These are phyloP conservation scores for Panaeolus cyanescens DNA, from an alignment of 768 basidiomycete genomes.

Conservation along the genomic window DNA sequence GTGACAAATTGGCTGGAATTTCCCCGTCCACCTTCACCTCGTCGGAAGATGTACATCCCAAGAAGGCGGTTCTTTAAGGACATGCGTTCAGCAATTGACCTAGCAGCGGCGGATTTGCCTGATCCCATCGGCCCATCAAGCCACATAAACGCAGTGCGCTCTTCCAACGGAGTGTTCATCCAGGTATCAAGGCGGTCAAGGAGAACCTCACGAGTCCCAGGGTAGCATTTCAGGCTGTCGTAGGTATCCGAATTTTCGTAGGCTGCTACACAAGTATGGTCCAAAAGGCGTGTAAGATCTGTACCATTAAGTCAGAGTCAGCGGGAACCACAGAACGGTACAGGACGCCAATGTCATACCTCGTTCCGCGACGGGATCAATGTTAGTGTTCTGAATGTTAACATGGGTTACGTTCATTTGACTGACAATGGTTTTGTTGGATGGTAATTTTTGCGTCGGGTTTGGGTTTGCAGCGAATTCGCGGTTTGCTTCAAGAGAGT, in stretches of 20 bases:
- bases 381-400: too few relatives aligned
- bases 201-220: not conserved
- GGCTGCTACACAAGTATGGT: not conserved
- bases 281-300: too few relatives aligned
- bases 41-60: slow-evolving; percentile 36
- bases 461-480: too few relatives aligned
- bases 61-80: slow-evolving; percentile 13
- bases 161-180: not conserved
- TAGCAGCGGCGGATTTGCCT: slow-evolving; percentile 25
- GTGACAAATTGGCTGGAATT: slow-evolving; percentile 25
- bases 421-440: too few relatives aligned
- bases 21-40: slow-evolving; percentile 25
- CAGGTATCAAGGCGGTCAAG: not conserved
- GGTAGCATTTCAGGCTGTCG: not conserved
- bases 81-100: slow-evolving; percentile 22
- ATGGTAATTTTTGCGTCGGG: too few relatives aligned
- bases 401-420: too few relatives aligned
- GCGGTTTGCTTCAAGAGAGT: too few relatives aligned
- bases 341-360: too few relatives aligned
- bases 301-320: too few relatives aligned
- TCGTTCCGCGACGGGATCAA: too few relatives aligned
- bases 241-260: not conserved
- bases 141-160: slow-evolving; percentile 13
- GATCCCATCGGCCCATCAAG: slow-evolving; percentile 21
- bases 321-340: too few relatives aligned